These are phyloP conservation scores for Naumovozyma baii DNA, from an alignment of 805 yeast species.

Conservation along the genomic window DNA sequence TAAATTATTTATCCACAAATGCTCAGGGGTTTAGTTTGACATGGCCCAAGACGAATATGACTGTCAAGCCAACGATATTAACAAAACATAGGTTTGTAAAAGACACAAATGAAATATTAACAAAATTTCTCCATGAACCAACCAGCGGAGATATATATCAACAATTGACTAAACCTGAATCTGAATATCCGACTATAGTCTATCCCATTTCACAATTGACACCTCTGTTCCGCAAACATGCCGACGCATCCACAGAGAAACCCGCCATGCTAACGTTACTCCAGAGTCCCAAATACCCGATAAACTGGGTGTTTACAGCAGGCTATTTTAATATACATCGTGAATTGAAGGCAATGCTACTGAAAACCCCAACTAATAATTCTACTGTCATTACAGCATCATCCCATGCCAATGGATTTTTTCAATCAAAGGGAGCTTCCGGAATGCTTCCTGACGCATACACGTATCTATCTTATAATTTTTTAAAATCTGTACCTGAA, in stretches of 20 bases:
- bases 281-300: slow-evolving; percentile 43
- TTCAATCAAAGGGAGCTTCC: slow-evolving; percentile 72
- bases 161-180: slow-evolving; percentile 1
- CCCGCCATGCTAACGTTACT: slow-evolving; percentile 55
- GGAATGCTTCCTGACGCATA: slow-evolving; percentile 81
- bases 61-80: slow-evolving; percentile 50
- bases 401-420: slow-evolving; percentile 90
- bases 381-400: slow-evolving; percentile 75
- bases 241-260: slow-evolving; percentile 71
- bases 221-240: slow-evolving; percentile 50
- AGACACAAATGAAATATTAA: slow-evolving; percentile 47
- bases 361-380: slow-evolving; percentile 41
- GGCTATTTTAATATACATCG: slow-evolving; percentile 93
- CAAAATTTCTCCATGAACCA: slow-evolving; percentile 42
- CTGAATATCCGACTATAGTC: slow-evolving; percentile 49
- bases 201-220: slow-evolving; percentile 90
- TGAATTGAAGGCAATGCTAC: slow-evolving; percentile 48
- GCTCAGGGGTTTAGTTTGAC: slow-evolving; percentile 43
- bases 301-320: slow-evolving; percentile 83
- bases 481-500: slow-evolving; percentile 43
- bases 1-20: slow-evolving; percentile 23
- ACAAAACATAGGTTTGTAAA: slow-evolving; percentile 42
- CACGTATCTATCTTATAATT: slow-evolving; percentile 59
- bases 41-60: slow-evolving; percentile 66
- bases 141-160: neutral